Percentiles rank a stretch among this genome's conserved stretches.
Conservation (phyloP, 2,329 filamentous ascomycete species). For the Aureobasidium musti region DNA sequence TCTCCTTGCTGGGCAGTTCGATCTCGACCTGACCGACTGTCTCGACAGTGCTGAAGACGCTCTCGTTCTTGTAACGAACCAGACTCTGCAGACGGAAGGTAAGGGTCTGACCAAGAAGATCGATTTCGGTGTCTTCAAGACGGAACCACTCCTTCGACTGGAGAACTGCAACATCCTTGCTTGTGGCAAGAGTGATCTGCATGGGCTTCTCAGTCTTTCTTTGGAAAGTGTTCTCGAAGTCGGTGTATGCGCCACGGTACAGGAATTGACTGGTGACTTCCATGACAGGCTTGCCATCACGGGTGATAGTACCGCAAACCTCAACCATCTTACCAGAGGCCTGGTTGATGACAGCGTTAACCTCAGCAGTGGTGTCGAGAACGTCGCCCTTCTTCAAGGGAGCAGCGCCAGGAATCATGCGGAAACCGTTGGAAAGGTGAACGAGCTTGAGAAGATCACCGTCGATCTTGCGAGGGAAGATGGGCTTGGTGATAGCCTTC, state of each 20-base stretch:
- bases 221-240: constrained; percentile 98
- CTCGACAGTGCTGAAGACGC: constrained; percentile 85
- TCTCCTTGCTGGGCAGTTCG: constrained; percentile 93
- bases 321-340: constrained; percentile 99
- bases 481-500: constrained; percentile 98
- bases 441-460: constrained; percentile 95
- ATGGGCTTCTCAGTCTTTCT: constrained; percentile 94
- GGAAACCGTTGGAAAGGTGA: constrained; percentile 95
- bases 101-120: constrained; percentile 88
- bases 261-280: constrained; percentile 98
- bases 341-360: constrained; percentile 98
- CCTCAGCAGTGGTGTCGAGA: constrained; percentile 87
- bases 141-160: constrained; percentile 98
- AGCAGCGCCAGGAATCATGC: constrained; percentile 94
- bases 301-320: constrained; percentile 93
- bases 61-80: constrained; percentile 92
- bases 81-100: constrained; percentile 95
- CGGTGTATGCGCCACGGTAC: constrained; percentile 88
- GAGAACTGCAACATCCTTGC: constrained; percentile 89
- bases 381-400: constrained; percentile 95
- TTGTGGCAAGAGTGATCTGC: constrained; percentile 82
- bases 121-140: constrained; percentile 78
- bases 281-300: constrained; percentile 85
- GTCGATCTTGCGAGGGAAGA: constrained; percentile 95
- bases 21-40: constrained; percentile 90